These are phyloP conservation scores for Orbilia brochopaga DNA, from an alignment of 2,329 filamentous ascomycete genomes.

Conservation along the genomic window DNA sequence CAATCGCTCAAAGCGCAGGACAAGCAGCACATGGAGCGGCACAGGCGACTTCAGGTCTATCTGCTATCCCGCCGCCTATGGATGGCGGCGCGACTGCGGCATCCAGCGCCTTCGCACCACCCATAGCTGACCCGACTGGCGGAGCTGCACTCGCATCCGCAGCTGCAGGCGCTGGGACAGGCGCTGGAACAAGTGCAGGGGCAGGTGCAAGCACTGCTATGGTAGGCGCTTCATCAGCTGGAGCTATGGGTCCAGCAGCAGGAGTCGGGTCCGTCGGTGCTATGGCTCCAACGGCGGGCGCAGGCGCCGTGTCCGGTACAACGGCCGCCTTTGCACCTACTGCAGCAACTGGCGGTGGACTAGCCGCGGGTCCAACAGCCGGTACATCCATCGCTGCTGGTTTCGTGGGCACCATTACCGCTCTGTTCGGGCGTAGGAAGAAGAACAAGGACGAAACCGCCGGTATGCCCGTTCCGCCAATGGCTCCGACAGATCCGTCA, in stretches of 20 bases:
- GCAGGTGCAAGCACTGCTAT: conserved; percentile 2
- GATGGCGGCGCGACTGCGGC: conserved; percentile 27
- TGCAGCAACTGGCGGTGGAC: conserved; percentile 22
- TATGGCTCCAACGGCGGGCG: conserved; percentile 3
- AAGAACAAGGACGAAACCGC: conserved; percentile 25
- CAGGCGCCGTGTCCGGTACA: conserved; percentile 10
- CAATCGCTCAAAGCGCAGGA: conserved; percentile 5
- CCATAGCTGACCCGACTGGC: conserved; percentile 18
- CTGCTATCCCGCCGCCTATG: conserved; percentile 26
- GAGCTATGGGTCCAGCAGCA: neutral
- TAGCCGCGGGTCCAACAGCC: conserved; percentile 12
- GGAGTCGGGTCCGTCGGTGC: neutral
- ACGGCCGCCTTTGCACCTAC: conserved; percentile 5
- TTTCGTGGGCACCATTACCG: conserved; percentile 16
- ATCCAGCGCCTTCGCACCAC: conserved; percentile 13
- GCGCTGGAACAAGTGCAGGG: neutral
- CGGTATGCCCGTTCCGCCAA: conserved; percentile 33
- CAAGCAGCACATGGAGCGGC: conserved; percentile 30
- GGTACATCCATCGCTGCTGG: conserved; percentile 38
- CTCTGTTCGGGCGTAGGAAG: conserved; percentile 34
- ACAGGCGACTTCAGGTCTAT: conserved; percentile 29
- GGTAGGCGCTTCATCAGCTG: conserved; percentile 1
- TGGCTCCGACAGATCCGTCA: conserved; percentile 10
- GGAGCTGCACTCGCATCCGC: conserved; percentile 10
- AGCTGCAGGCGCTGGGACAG: neutral